Evolutionary conservation across 1,139 yeast species (phyloP).

Genomic region (Geotrichum australiense): DNA sequence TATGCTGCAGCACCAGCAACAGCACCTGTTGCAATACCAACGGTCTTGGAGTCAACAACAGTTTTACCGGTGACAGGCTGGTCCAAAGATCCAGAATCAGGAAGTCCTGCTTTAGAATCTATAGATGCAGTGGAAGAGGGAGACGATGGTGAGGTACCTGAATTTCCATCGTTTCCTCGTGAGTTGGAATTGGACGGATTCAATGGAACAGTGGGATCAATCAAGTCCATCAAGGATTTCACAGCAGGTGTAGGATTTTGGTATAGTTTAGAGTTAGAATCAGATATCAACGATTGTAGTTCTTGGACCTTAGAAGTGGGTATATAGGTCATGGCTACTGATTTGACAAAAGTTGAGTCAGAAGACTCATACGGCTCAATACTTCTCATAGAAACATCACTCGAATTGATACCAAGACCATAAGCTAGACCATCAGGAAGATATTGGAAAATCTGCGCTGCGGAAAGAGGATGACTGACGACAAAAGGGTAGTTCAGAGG

Average conservation of each 20-base stretch:
- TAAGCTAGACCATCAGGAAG: constrained; percentile 37
- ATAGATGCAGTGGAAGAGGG: neutral
- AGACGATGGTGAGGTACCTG: constrained; percentile 13
- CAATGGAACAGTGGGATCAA: constrained; percentile 36
- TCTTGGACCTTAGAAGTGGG: constrained; percentile 30
- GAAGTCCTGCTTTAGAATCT: constrained; percentile 16
- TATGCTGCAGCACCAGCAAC: constrained; percentile 35
- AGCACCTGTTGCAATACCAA: constrained; percentile 38
- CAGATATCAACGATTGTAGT: constrained; percentile 29
- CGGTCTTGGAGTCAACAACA: constrained; percentile 29
- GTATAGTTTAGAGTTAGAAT: constrained; percentile 33
- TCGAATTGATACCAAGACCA: constrained; percentile 30
- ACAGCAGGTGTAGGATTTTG: constrained; percentile 32
- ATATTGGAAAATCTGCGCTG: constrained; percentile 40
- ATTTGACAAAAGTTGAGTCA: constrained; percentile 31
- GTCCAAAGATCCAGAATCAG: constrained; percentile 33
- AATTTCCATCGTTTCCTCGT: constrained; percentile 14
- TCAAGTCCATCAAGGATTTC: constrained; percentile 33
- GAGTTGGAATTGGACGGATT: constrained; percentile 22
- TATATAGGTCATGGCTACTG: constrained; percentile 36
- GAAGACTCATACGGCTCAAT: constrained; percentile 34
- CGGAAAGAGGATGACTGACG: constrained; percentile 36
- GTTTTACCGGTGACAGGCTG: constrained; percentile 25
- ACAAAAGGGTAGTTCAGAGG: constrained; percentile 39
- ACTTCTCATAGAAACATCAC: constrained; percentile 30